Percentiles rank a stretch among this genome's conserved stretches.
Evolutionary conservation across 768 basidiomycete genomes (phyloP).

Genomic region (Agrocybe pediades): DNA sequence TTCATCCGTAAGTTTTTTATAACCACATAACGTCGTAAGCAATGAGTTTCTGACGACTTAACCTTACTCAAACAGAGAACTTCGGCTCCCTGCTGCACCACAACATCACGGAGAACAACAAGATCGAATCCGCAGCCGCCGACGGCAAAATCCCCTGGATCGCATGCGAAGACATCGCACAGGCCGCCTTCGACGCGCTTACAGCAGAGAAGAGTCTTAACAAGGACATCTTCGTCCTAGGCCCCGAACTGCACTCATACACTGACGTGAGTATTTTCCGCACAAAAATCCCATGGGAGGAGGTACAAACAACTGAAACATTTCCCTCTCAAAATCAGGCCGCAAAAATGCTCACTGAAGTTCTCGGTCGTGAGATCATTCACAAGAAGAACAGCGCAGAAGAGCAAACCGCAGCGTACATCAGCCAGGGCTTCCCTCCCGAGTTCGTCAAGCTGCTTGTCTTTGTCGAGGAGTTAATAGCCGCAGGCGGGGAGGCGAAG

Average conservation of each 20-base stretch:
- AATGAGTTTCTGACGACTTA: neutral
- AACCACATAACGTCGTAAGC: neutral
- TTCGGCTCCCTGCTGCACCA: constrained; percentile 8
- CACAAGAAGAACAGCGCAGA: constrained; percentile 13
- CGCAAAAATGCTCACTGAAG: constrained; percentile 7
- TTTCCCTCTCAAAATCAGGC: neutral
- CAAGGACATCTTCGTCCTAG: constrained; percentile 21
- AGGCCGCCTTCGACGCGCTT: constrained; percentile 25
- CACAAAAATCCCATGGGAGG: too few species aligned
- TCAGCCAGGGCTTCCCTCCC: too few species aligned
- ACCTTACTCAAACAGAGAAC: constrained; percentile 18
- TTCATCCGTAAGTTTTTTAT: constrained; percentile 13
- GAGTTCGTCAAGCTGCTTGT: too few species aligned
- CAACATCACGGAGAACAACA: constrained; percentile 7
- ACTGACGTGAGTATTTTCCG: constrained; percentile 18
- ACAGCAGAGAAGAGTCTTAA: constrained; percentile 10
- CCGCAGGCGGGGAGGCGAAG: too few species aligned
- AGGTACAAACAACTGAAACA: neutral
- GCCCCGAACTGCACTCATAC: constrained; percentile 27
- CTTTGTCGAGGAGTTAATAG: too few species aligned
- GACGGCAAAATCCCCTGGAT: constrained; percentile 25
- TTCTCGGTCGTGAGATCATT: constrained; percentile 17
- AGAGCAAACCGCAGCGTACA: neutral
- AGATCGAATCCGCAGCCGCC: constrained; percentile 16
- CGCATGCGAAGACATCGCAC: constrained; percentile 28